Percentiles rank a stretch among this genome's conserved stretches.
These are phyloP conservation scores for Lepiota brunneoincarnata DNA, from an alignment of 768 basidiomycete genomes.

Conservation along the genomic window DNA sequence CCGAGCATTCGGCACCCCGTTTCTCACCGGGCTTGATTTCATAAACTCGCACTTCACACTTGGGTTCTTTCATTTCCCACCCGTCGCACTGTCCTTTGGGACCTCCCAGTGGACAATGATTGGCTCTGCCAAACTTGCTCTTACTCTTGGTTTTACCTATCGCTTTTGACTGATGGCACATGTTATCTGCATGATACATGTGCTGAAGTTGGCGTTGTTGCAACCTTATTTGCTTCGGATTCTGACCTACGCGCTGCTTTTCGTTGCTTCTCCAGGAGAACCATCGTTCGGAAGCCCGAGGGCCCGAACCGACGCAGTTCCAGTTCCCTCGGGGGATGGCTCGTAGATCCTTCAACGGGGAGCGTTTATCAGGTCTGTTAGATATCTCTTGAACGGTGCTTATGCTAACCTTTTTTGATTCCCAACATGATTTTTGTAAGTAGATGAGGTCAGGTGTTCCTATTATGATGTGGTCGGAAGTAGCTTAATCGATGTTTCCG, in stretches of 20 bases:
- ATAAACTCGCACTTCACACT: not conserved
- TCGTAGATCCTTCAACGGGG: not conserved
- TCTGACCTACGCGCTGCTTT: not conserved
- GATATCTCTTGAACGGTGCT: no score
- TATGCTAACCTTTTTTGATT: no score
- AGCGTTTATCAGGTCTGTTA: no score
- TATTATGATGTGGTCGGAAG: no score
- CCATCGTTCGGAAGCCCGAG: slow-evolving; percentile 15
- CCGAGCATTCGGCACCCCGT: not conserved
- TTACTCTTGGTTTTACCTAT: not conserved
- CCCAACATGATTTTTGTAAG: no score
- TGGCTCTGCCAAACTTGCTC: slow-evolving; percentile 9
- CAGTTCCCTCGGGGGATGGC: slow-evolving; percentile 13
- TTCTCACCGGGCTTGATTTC: not conserved
- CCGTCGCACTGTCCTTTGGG: not conserved
- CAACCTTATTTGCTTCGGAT: not conserved
- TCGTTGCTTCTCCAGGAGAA: slow-evolving; percentile 2
- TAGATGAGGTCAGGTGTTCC: no score
- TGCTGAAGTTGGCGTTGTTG: not conserved
- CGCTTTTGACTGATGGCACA: no score
- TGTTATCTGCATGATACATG: not conserved
- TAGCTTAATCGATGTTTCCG: no score
- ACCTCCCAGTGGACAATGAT: not conserved
- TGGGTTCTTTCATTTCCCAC: not conserved
- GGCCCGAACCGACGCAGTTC: slow-evolving; percentile 12